A percentile compares a stretch with the other conserved stretches of the same genome.
Evolutionary conservation across 768 basidiomycete genomes (phyloP).

Genomic region (Termitomyces sp.): DNA sequence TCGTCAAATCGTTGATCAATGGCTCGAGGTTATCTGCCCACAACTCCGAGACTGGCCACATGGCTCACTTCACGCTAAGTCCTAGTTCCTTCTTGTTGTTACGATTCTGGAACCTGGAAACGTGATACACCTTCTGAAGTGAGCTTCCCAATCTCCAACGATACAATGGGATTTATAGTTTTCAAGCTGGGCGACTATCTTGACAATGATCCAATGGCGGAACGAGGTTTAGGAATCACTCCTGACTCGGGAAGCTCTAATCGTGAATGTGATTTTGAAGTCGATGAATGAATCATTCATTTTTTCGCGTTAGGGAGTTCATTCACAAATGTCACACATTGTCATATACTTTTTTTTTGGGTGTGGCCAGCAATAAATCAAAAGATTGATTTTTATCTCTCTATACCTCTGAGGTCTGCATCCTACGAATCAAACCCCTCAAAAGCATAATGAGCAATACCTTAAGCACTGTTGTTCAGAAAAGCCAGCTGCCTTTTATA

Average conservation of each 20-base stretch:
- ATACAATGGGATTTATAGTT: neutral
- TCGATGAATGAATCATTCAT: too few species aligned
- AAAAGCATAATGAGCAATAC: neutral
- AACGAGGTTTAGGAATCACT: neutral
- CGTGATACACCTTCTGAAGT: neutral
- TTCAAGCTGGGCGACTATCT: neutral
- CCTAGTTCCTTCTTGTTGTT: neutral
- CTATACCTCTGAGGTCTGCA: too few species aligned
- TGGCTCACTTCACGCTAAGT: too few species aligned
- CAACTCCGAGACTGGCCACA: neutral
- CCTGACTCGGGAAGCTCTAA: neutral
- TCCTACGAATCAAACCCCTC: slow-evolving; percentile 1
- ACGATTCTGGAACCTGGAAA: neutral
- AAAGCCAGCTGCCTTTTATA: neutral
- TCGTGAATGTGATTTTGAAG: too few species aligned
- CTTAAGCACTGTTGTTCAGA: neutral
- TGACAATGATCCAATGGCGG: neutral
- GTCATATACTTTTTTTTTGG: too few species aligned
- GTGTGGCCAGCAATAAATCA: too few species aligned
- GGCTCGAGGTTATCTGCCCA: neutral
- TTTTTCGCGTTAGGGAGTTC: too few species aligned
- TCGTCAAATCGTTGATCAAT: neutral
- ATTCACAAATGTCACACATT: too few species aligned
- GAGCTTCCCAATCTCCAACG: neutral
- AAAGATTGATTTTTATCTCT: too few species aligned